Percentiles rank a stretch among this genome's conserved stretches.
Conservation (phyloP, 306 rosid genomes). For the Quercus aquifolioides region DNA sequence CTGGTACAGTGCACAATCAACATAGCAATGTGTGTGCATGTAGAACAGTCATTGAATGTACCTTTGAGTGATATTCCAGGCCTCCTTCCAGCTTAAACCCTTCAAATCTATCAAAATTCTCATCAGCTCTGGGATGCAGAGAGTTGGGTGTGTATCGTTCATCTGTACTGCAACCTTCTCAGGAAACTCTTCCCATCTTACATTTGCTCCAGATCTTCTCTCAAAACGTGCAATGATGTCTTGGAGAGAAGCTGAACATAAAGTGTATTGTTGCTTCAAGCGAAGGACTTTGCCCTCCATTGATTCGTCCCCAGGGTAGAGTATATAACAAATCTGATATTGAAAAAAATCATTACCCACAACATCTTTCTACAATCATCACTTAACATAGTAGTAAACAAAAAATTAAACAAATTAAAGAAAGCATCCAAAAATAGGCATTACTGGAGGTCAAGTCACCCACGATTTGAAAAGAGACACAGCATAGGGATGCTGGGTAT, state of each 20-base stretch:
- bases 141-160: slow-evolving; percentile 99
- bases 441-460: neutral
- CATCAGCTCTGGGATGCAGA: slow-evolving; percentile 96
- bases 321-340: slow-evolving; percentile 76
- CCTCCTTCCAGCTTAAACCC: slow-evolving; percentile 89
- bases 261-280: slow-evolving; percentile 93
- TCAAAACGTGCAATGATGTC: slow-evolving; percentile 89
- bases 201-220: slow-evolving; percentile 66
- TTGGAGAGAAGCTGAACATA: slow-evolving; percentile 98
- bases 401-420: neutral
- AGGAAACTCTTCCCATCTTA: slow-evolving; percentile 86
- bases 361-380: slow-evolving; percentile 14
- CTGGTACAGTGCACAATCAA: slow-evolving; percentile 5
- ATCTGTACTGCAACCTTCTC: slow-evolving; percentile 96
- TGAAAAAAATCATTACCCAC: slow-evolving; percentile 16
- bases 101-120: slow-evolving; percentile 81
- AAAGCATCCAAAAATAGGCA: neutral
- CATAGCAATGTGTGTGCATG: neutral
- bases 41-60: slow-evolving; percentile 26
- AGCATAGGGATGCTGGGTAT: neutral
- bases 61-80: slow-evolving; percentile 94
- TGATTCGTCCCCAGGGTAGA: slow-evolving; percentile 97
- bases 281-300: slow-evolving; percentile 89
- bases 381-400: slow-evolving; percentile 11
- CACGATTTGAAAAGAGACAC: neutral